Evolutionary conservation across 257 asterid species (phyloP).

Genomic region (Solanum rostratum): DNA sequence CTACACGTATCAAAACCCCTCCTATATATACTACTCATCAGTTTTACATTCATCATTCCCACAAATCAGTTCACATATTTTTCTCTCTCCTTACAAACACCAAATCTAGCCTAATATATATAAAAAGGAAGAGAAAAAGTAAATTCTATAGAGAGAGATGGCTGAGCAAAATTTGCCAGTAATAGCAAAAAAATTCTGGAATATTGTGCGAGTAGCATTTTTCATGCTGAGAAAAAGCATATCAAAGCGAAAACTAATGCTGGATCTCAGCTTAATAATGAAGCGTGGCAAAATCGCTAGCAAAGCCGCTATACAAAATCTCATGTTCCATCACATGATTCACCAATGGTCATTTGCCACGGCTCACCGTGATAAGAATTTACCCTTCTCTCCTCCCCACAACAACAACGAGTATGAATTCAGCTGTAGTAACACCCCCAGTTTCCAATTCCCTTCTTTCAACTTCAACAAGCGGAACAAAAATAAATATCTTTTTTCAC

Average conservation of each 20-base stretch:
- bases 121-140: background rate
- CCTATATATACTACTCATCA: background rate
- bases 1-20: background rate
- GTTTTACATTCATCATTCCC: background rate
- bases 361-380: constrained; percentile 8
- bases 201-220: constrained; percentile 33
- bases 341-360: background rate
- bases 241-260: constrained; percentile 49
- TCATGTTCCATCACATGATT: constrained; percentile 50
- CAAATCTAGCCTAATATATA: background rate
- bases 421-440: constrained; percentile 73
- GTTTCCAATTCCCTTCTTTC: constrained; percentile 33
- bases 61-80: background rate
- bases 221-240: constrained; percentile 68
- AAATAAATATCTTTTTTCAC: background rate
- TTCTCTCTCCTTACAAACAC: background rate
- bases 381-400: constrained; percentile 5
- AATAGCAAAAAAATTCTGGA: constrained; percentile 63
- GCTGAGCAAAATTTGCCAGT: constrained; percentile 52
- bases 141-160: constrained; percentile 18
- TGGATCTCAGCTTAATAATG: constrained; percentile 54
- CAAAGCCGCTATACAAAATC: constrained; percentile 56
- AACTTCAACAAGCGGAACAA: constrained; percentile 23
- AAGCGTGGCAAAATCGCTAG: constrained; percentile 83
- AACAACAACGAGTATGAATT: constrained; percentile 52